These are phyloP conservation scores for Geotrichum phurueaensis DNA, from an alignment of 1,139 yeast genomes.

Conservation along the genomic window DNA sequence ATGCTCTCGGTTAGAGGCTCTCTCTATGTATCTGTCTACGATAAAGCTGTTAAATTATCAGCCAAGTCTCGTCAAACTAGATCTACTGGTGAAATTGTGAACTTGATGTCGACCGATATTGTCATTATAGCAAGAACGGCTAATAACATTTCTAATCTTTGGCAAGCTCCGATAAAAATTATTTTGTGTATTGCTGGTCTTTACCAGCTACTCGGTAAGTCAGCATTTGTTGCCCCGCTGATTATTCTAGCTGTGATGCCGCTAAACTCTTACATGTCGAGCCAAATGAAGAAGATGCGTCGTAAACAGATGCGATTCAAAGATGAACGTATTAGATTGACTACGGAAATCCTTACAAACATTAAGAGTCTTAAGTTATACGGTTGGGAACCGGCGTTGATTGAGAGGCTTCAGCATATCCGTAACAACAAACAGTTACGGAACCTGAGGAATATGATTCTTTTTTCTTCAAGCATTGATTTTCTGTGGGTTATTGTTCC, in stretches of 20 bases:
- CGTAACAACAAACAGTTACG: conserved; percentile 81
- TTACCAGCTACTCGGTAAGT: conserved; percentile 53
- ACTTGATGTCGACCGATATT: conserved; percentile 58
- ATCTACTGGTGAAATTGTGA: conserved; percentile 90
- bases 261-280: conserved; percentile 47
- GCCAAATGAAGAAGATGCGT: conserved; percentile 44
- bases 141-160: conserved; percentile 47
- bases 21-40: conserved; percentile 65
- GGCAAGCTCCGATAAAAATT: conserved; percentile 57
- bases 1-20: conserved; percentile 45
- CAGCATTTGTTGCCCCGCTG: conserved; percentile 56
- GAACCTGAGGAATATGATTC: conserved; percentile 51
- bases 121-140: conserved; percentile 57
- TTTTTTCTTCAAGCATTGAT: conserved; percentile 41
- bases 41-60: conserved; percentile 71
- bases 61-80: conserved; percentile 71
- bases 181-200: conserved; percentile 50
- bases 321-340: conserved; percentile 57
- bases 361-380: conserved; percentile 66
- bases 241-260: conserved; percentile 56
- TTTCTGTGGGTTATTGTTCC: conserved; percentile 65
- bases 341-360: conserved; percentile 56
- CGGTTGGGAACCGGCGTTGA: conserved; percentile 68
- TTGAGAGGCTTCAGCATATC: conserved; percentile 47
- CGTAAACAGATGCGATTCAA: conserved; percentile 63